A percentile compares a stretch with the other conserved stretches of the same genome.
phyloP scores from a whole-genome alignment of 2,329 filamentous ascomycete species.

The Talaromyces sp. region DNA sequence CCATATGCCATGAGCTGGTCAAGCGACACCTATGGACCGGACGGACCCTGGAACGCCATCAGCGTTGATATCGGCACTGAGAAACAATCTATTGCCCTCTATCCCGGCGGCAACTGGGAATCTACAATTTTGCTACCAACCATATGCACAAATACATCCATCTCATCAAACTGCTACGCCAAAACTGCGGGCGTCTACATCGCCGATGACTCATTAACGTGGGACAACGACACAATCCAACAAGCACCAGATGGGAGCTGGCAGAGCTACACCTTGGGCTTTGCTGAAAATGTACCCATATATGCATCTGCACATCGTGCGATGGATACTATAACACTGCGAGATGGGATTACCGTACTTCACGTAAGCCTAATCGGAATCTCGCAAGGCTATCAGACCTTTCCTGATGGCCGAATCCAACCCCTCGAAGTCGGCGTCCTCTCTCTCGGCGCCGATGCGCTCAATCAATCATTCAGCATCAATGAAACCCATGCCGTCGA shows the following conservation, averaged over 20 bases:
- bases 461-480: not conserved
- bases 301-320: not conserved
- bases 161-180: not conserved
- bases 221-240: not conserved
- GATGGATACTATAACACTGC: not conserved
- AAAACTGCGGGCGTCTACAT: not conserved
- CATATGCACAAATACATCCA: not conserved
- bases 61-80: not conserved
- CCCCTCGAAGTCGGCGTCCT: not conserved
- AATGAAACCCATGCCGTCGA: not conserved
- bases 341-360: not conserved
- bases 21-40: not conserved
- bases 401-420: not conserved
- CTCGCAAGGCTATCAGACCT: not conserved
- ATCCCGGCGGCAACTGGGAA: not conserved
- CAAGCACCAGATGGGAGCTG: not conserved
- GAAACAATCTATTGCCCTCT: not conserved
- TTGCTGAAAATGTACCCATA: not conserved
- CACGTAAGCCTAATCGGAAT: not conserved
- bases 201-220: not conserved
- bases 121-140: not conserved
- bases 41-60: not conserved
- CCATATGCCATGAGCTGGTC: not conserved
- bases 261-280: not conserved
- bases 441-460: not conserved